Evolutionary conservation across 176 grass and related monocot genomes (phyloP).

Genomic region (Lolium perenne): DNA sequence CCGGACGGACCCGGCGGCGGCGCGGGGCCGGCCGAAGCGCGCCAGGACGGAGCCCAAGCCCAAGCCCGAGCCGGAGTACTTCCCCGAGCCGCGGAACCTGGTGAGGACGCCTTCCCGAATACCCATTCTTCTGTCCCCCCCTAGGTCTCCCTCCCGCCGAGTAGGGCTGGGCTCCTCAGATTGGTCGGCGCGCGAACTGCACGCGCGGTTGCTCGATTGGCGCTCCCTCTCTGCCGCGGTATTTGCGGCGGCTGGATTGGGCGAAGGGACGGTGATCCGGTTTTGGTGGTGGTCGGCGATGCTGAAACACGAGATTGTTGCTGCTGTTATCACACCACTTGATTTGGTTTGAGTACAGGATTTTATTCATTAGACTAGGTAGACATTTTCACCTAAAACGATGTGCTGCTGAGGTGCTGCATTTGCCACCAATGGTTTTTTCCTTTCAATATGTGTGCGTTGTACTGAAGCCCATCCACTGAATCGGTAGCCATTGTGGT

Average conservation of each 20-base stretch:
- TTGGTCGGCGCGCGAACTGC: not conserved
- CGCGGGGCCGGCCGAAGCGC: conserved; percentile 40
- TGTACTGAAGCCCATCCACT: not conserved
- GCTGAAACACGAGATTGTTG: not conserved
- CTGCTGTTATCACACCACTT: not conserved
- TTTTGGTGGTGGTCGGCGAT: not conserved
- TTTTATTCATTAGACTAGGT: not conserved
- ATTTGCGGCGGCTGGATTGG: not conserved
- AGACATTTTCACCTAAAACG: too few species aligned
- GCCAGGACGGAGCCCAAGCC: conserved; percentile 49
- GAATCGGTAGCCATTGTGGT: not conserved
- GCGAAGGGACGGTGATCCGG: not conserved
- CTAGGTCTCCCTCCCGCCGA: not conserved
- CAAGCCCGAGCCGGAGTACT: conserved; percentile 62
- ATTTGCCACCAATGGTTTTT: too few species aligned
- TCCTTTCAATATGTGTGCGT: too few species aligned
- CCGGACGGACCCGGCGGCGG: not conserved
- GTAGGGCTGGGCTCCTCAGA: not conserved
- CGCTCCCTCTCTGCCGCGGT: not conserved
- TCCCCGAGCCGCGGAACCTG: conserved; percentile 60
- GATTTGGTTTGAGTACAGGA: not conserved
- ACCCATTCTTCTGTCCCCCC: not conserved
- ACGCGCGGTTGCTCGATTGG: not conserved
- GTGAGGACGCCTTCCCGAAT: conserved; percentile 37
- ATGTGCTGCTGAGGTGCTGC: too few species aligned